A percentile compares a stretch with the other conserved stretches of the same genome.
These are phyloP conservation scores for Scenedesmus sp. DNA, from an alignment of 163 green algal species.

Conservation along the genomic window DNA sequence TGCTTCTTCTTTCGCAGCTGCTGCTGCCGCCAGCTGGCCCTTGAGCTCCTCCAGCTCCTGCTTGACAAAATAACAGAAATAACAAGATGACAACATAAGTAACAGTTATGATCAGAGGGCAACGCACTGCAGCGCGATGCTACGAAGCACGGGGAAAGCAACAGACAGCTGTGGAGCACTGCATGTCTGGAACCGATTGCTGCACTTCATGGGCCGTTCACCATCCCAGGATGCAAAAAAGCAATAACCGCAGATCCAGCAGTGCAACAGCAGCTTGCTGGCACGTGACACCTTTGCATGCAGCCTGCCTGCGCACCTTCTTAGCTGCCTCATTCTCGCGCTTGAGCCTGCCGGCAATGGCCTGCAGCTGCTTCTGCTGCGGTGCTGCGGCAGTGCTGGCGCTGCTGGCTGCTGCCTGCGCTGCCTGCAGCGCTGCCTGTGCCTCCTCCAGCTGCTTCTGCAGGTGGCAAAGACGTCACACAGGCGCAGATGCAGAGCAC, in stretches of 20 bases:
- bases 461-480: not conserved
- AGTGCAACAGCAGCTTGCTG: not conserved
- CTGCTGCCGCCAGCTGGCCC: conserved; percentile 10
- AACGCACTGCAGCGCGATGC: not conserved
- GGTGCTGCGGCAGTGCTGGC: not conserved
- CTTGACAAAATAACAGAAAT: too few relatives aligned
- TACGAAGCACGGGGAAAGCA: not conserved
- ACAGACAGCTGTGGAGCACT: too few relatives aligned
- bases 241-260: not conserved
- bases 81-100: not conserved
- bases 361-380: conserved; percentile 13
- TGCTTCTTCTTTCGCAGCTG: not conserved
- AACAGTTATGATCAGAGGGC: not conserved
- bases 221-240: too few relatives aligned
- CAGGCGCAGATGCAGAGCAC: not conserved
- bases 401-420: not conserved
- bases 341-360: not conserved
- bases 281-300: not conserved
- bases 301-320: not conserved
- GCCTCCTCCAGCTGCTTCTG: conserved; percentile 2
- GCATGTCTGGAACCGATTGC: too few relatives aligned
- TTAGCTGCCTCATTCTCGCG: not conserved
- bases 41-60: conserved; percentile 12
- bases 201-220: too few relatives aligned
- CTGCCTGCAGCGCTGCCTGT: conserved; percentile 1